Base-by-base conservation (phyloP, 768 basidiomycete genomes). In the Boletus patriciae region DNA sequence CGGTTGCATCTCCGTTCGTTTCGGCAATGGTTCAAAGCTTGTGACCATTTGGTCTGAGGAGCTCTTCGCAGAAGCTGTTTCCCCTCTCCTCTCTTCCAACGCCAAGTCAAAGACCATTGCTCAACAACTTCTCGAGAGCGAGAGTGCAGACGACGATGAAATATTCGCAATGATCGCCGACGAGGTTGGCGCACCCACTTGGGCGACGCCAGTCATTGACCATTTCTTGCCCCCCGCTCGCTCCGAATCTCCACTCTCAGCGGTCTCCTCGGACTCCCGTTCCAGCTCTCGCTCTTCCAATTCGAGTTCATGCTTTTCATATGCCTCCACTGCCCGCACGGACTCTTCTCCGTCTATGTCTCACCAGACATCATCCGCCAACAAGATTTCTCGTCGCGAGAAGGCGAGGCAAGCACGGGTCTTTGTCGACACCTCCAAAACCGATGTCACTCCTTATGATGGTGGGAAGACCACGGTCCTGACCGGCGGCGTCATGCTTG, bases 401-500 rank as follows among this genome's bases (percentile, higher is more conserved):
- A 81, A 80, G 48, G 82, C 83, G 10, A 80, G 85, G 60, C 85
- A 86, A 69, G 81, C 81, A 23, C 84, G 83, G 60, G 87, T 92
- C 62, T 90, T 80, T 67, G 72, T 92, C 52, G 90, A 92, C 71
- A 82, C 78, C 21, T 74, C 85, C 66, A 92, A 86, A 78, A 90
- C 74, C 52, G 87, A 88, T 44, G 87, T 92, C 60, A 92, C 90
- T 46, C 87, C 88, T 65, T 92, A 92, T 64, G 90, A 92, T 62
- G 90, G 89, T 54, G 90, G 90, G 61, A 91, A 90, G 80, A 92
- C 90, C 51, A 91, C 90, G 29, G 90, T 92, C 48, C 83, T 92
- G 63, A 91, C 90, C 3, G 90, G 90, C 54, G 90, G 90, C 61
- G 90, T 92, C 62, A 92, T 92, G 90, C 87, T 92, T 58, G 90